Percentiles rank a stretch among this genome's conserved stretches.
Evolutionary conservation across 2,329 filamentous ascomycete genomes (phyloP).

Genomic region (Pseudogymnoascus sp.): DNA sequence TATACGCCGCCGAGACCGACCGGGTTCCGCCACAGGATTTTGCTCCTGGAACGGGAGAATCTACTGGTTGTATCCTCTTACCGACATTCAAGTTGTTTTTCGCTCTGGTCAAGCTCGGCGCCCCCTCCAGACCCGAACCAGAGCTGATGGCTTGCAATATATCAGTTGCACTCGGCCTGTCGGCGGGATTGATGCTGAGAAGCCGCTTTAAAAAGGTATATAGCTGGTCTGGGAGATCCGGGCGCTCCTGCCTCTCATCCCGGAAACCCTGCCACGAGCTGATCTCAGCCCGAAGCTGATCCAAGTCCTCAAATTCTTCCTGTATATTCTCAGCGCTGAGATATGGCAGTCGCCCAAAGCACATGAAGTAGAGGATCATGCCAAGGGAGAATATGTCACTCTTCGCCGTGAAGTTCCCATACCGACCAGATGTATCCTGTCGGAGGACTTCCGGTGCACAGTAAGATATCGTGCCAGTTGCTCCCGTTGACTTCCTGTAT

Average conservation of each 20-base stretch:
- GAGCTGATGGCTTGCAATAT: conserved; percentile 46
- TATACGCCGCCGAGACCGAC: conserved; percentile 21
- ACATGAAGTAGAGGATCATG: conserved; percentile 98
- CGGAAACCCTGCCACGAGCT: conserved; percentile 80
- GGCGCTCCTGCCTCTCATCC: conserved; percentile 62
- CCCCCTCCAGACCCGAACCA: conserved; percentile 5
- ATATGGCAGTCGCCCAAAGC: conserved; percentile 85
- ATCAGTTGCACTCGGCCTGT: conserved; percentile 77
- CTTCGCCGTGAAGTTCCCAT: conserved; percentile 92
- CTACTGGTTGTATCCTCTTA: conserved; percentile 25
- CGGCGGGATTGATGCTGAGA: conserved; percentile 64
- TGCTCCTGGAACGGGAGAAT: conserved; percentile 23
- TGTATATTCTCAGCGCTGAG: conserved; percentile 72
- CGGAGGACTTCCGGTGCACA: conserved; percentile 90
- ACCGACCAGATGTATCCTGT: conserved; percentile 49
- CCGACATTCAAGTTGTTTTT: conserved; percentile 11
- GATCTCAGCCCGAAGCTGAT: conserved; percentile 78
- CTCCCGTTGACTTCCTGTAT: conserved; percentile 78
- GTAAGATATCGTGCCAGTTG: conserved; percentile 94
- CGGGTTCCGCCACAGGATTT: conserved; percentile 21
- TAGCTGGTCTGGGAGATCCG: conserved; percentile 76
- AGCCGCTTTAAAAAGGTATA: conserved; percentile 78
- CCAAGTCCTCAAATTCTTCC: conserved; percentile 87
- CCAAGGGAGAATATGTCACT: conserved; percentile 97
- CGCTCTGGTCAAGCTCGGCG: not conserved